Evolutionary conservation across 1,284 basidiomycete species (phyloP), one percentile per base, ranked within the genome.

Genomic region (Cutaneotrichosporon dermatis): DNA sequence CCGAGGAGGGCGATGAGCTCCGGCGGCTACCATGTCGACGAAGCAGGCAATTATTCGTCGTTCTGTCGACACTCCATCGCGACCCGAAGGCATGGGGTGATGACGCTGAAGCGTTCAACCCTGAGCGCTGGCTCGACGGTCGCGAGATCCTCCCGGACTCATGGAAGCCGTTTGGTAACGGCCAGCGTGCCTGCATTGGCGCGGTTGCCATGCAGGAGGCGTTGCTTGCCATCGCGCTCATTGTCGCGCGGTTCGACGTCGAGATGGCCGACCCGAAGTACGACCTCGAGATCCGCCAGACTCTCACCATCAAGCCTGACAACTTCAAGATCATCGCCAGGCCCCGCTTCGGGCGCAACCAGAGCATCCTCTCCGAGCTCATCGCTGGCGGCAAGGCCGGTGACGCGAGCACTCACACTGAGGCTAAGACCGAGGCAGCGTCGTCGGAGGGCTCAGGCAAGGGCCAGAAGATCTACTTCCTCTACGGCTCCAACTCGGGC

Each of bases 131-230:
- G 79, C 67, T 83, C 33, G 79, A 82, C 54, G 81, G 79, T 4
- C 79, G 79, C 45, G 82, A 81, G 61, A 54, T 59, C 43, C 52
- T 49, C 8, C 55, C 57, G 11, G 81, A 68, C 71, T 73, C 44
- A 64, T 82, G 7, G 81, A 81, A 33, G 16, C 59, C 61, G 45
- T 54, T 62, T 59, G 72, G 70, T 13, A 72, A 69, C 55, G 72
- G 71, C 25, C 59, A 64, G n/a, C 57, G 72, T 48, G 72, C 66
- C 7, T 74, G 71, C 51, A 74, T 73, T 46, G 72, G 81, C n/a
- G 8, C 75, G 82, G 80, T 83, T 48, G 81, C 82, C 0, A 80
- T 80, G 79, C 82, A 83, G 64, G 82, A 83, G 68, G 77, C 81
- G 4, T 59, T 70, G 40, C 76, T 83, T 25, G 79, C 79, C 8